Conservation (phyloP, 768 basidiomycete genomes). For the Podaxis sp. region DNA sequence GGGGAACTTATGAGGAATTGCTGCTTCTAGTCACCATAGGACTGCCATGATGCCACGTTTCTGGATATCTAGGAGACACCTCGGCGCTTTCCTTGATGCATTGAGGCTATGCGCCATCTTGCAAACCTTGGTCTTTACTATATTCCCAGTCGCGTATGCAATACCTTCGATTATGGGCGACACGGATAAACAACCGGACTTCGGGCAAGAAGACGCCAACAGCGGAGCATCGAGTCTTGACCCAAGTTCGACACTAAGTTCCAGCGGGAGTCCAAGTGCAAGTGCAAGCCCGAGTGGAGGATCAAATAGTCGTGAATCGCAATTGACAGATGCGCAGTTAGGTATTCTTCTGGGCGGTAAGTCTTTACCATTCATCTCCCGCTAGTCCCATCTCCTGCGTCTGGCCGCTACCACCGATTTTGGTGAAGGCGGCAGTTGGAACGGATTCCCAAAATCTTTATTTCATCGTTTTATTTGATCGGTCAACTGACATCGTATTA, state of each 20-base stretch:
- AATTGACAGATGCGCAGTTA: neutral
- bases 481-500: neutral
- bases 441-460: neutral
- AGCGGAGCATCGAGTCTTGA: neutral
- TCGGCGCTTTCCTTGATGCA: neutral
- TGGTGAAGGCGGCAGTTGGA: neutral
- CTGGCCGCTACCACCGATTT: neutral
- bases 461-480: neutral
- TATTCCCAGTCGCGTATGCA: neutral
- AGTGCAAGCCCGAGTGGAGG: neutral
- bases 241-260: neutral
- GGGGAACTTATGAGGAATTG: neutral
- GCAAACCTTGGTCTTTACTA: neutral
- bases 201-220: neutral
- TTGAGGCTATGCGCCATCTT: neutral
- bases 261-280: neutral
- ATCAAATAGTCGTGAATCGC: neutral
- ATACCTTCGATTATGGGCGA: neutral
- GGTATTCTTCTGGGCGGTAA: constrained; percentile 2
- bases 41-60: no score
- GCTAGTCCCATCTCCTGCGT: no score
- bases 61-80: no score
- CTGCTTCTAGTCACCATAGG: no score
- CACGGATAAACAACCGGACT: neutral
- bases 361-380: neutral